Percentiles rank a stretch among this genome's conserved stretches.
Evolutionary conservation across 1,139 yeast genomes (phyloP).

Genomic region (Yarrowia galli): DNA sequence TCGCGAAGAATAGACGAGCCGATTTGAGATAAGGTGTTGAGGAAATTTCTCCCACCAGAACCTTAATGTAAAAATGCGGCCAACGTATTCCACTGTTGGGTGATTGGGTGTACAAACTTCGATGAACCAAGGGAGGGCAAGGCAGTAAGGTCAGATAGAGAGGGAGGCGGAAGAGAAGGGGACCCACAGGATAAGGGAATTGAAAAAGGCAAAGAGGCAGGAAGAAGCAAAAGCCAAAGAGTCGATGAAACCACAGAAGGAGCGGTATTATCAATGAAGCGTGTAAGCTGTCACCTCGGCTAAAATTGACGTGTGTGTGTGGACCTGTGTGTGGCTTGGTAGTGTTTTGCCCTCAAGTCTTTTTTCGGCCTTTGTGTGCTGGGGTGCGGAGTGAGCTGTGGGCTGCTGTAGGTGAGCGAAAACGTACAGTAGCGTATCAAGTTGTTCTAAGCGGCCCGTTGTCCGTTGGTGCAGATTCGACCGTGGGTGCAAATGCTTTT

Average conservation of each 20-base stretch:
- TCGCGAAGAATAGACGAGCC: conserved; percentile 31
- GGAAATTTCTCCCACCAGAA: conserved; percentile 37
- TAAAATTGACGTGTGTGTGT: background rate
- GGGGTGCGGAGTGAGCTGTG: too few species aligned
- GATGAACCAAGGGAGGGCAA: conserved; percentile 1
- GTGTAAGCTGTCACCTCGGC: background rate
- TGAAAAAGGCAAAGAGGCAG: background rate
- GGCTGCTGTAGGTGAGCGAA: too few species aligned
- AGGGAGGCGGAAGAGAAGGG: too few species aligned
- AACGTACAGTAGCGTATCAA: background rate
- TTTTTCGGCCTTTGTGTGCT: conserved; percentile 1
- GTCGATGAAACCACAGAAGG: background rate
- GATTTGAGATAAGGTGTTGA: conserved; percentile 37
- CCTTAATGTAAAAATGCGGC: conserved; percentile 27
- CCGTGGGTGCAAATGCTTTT: background rate
- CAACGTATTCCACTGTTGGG: conserved; percentile 35
- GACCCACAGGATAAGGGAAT: too few species aligned
- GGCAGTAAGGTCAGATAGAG: too few species aligned
- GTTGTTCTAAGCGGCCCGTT: conserved; percentile 18
- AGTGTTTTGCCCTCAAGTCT: background rate
- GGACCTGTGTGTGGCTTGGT: conserved; percentile 14
- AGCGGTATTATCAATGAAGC: too few species aligned
- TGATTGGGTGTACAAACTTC: conserved; percentile 28
- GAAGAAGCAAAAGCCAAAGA: background rate
- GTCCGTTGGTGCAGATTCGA: background rate